Conservation (phyloP, 495 filamentous ascomycete genomes). For the Thermothielavioides terrestris region DNA sequence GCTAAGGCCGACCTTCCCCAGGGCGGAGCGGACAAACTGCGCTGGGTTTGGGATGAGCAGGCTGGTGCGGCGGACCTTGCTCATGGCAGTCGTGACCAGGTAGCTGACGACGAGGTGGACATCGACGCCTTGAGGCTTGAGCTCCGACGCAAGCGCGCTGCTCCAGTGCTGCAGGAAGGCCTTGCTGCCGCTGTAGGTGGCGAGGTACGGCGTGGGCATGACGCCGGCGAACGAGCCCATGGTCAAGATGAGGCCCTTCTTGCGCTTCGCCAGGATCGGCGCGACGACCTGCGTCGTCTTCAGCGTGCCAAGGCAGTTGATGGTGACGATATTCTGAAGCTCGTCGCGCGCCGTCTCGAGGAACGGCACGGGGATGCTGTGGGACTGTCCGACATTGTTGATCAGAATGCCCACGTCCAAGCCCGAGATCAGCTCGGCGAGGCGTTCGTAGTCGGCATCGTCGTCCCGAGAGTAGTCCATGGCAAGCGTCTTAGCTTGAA, state of each 20-base stretch:
- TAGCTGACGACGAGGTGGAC: constrained; percentile 85
- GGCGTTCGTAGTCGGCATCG: constrained; percentile 64
- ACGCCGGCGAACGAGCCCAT: constrained; percentile 95
- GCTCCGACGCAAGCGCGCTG: constrained; percentile 71
- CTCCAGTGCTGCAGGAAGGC: constrained; percentile 98
- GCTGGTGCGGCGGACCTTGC: constrained; percentile 75
- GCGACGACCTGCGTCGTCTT: constrained; percentile 76
- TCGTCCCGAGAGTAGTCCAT: constrained; percentile 86
- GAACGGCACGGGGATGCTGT: constrained; percentile 88
- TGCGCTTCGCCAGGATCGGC: constrained; percentile 73
- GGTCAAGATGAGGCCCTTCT: constrained; percentile 82
- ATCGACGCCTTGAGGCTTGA: constrained; percentile 67
- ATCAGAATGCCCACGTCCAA: constrained; percentile 82
- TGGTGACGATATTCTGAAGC: constrained; percentile 79
- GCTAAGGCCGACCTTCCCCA: constrained; percentile 73
- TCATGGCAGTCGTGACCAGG: constrained; percentile 91
- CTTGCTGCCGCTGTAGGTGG: constrained; percentile 96
- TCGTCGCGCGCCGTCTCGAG: constrained; percentile 66
- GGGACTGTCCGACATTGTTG: constrained; percentile 95
- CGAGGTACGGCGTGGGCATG: constrained; percentile 83
- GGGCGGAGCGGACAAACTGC: constrained; percentile 66
- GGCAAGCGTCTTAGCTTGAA: constrained; percentile 64
- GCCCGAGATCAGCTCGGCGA: constrained; percentile 55
- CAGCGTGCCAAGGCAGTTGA: constrained; percentile 88
- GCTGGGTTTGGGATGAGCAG: constrained; percentile 71